Conservation (phyloP, 768 basidiomycete species). For the Suillus bovinus region DNA sequence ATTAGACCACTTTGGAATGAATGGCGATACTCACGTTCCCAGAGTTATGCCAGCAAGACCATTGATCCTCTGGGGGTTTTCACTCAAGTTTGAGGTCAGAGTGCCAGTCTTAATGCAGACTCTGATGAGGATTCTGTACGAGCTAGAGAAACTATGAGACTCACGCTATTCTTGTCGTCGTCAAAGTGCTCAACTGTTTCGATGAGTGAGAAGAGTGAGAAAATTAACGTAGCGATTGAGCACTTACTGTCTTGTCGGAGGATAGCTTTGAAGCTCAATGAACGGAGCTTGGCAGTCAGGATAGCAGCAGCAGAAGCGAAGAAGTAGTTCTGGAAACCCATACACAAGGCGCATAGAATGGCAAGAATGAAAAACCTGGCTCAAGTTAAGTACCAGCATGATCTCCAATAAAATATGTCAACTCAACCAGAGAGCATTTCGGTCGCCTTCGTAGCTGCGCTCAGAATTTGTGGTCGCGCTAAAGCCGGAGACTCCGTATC, state of each 20-base stretch:
- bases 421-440: conserved; percentile 17
- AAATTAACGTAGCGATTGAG: conserved; percentile 22
- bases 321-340: conserved; percentile 37
- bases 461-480: conserved; percentile 11
- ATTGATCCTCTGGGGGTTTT: conserved; percentile 87
- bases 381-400: conserved; percentile 27
- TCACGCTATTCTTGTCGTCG: conserved; percentile 74
- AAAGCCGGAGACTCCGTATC: conserved; percentile 7
- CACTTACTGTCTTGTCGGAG: conserved; percentile 46
- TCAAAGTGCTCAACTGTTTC: conserved; percentile 84
- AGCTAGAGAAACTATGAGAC: conserved; percentile 23
- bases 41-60: conserved; percentile 87
- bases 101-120: conserved; percentile 65
- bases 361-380: conserved; percentile 37
- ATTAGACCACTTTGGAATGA: background rate
- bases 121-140: conserved; percentile 3
- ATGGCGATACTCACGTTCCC: conserved; percentile 54
- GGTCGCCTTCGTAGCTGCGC: background rate
- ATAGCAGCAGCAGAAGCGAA: conserved; percentile 38
- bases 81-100: conserved; percentile 76
- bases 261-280: conserved; percentile 39
- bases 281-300: conserved; percentile 40
- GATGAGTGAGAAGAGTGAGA: background rate
- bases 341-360: conserved; percentile 37
- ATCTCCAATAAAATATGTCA: conserved; percentile 29